Evolutionary conservation across 208 protist genomes (phyloP).

Genomic region (Trypanosomatidae sp.): DNA sequence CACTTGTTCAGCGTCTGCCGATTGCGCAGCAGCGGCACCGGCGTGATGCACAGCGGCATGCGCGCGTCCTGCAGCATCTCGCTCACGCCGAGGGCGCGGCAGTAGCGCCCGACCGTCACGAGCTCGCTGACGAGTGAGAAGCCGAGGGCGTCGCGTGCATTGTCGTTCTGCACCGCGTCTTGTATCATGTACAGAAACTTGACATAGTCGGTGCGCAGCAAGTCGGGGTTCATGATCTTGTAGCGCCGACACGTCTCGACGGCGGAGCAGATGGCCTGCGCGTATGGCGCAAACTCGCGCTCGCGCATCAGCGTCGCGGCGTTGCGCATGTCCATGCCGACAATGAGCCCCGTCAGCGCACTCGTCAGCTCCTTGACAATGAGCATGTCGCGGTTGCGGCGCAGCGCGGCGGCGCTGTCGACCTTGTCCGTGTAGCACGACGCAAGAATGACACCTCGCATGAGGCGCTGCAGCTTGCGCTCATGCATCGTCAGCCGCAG

Average conservation of each 20-base stretch:
- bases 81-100: constrained; percentile 23
- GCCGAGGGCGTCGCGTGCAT: constrained; percentile 52
- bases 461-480: constrained; percentile 80
- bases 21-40: constrained; percentile 72
- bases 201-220: constrained; percentile 87
- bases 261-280: constrained; percentile 37
- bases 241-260: constrained; percentile 84
- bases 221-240: constrained; percentile 93
- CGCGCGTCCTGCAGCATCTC: constrained; percentile 46
- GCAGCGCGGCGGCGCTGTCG: constrained; percentile 41
- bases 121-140: constrained; percentile 61
- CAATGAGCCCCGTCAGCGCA: constrained; percentile 64
- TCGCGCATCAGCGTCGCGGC: constrained; percentile 34
- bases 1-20: constrained; percentile 62
- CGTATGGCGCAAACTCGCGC: constrained; percentile 51
- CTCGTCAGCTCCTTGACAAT: constrained; percentile 76
- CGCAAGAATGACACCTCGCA: constrained; percentile 71
- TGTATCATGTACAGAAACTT: constrained; percentile 90
- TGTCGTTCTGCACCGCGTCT: constrained; percentile 69
- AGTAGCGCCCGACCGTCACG: constrained; percentile 69
- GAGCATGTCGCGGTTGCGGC: constrained; percentile 45
- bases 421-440: constrained; percentile 89
- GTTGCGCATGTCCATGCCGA: constrained; percentile 61
- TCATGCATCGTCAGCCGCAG: constrained; percentile 70
- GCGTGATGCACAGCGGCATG: constrained; percentile 80